These are phyloP conservation scores for Apiospora sp. DNA, from an alignment of 2,329 filamentous ascomycete genomes.

Conservation along the genomic window DNA sequence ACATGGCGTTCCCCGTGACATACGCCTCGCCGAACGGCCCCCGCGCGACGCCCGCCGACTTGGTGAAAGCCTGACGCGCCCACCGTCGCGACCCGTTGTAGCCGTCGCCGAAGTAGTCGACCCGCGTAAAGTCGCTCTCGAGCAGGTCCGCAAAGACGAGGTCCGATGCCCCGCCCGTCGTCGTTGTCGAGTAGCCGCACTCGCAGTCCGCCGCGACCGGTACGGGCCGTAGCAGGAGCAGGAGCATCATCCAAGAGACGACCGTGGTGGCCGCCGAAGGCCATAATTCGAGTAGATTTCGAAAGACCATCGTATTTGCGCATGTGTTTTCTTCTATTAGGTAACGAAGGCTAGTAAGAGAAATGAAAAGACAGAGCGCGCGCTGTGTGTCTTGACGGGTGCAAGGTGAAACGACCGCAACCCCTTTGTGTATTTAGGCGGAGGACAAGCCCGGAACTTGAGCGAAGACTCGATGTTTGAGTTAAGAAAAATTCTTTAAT, in stretches of 20 bases:
- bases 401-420: neutral
- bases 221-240: slow-evolving; percentile 29
- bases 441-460: neutral
- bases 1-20: slow-evolving; percentile 61
- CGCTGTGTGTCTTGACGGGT: neutral
- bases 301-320: neutral
- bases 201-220: slow-evolving; percentile 62
- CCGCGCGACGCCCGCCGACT: slow-evolving; percentile 62
- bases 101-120: slow-evolving; percentile 51
- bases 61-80: slow-evolving; percentile 72
- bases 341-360: too few relatives aligned
- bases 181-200: slow-evolving; percentile 69
- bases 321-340: neutral
- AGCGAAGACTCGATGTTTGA: neutral
- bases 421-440: slow-evolving; percentile 9
- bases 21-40: slow-evolving; percentile 74
- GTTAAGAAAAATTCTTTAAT: neutral
- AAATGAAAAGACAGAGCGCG: neutral
- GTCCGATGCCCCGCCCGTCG: slow-evolving; percentile 46
- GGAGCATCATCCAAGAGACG: neutral
- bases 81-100: slow-evolving; percentile 51
- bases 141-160: slow-evolving; percentile 71
- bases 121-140: slow-evolving; percentile 75
- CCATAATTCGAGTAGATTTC: neutral
- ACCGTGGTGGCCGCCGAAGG: neutral